These are phyloP conservation scores for Penstemon barbatus DNA, from an alignment of 257 asterid species.

Conservation along the genomic window DNA sequence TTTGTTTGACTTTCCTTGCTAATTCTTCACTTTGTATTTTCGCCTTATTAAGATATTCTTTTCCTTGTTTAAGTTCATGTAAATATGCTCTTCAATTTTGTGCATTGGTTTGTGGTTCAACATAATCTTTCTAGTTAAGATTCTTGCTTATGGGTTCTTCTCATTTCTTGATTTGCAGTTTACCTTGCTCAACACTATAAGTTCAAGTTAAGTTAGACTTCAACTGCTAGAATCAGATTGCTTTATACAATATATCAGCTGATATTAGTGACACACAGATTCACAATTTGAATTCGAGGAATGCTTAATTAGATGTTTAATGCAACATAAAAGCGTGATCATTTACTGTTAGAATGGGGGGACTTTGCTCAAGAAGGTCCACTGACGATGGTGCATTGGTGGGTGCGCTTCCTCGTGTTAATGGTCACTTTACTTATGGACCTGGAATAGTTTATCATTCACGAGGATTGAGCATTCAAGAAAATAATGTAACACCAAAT, in stretches of 20 bases:
- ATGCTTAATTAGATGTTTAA: conserved; percentile 41
- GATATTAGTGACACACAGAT: no score
- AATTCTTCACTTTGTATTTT: conserved; percentile 1
- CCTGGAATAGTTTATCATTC: conserved; percentile 66
- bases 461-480: conserved; percentile 50
- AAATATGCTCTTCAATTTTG: neutral
- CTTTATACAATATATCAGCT: no score
- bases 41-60: neutral
- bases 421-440: conserved; percentile 66
- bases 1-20: conserved; percentile 33
- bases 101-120: conserved; percentile 30
- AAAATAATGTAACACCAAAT: conserved; percentile 37
- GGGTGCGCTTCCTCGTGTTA: conserved; percentile 57
- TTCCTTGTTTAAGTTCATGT: conserved; percentile 19
- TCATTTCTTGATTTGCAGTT: conserved; percentile 18
- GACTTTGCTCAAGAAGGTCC: conserved; percentile 82
- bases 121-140: conserved; percentile 2
- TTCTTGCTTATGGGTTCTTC: conserved; percentile 18
- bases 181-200: no score
- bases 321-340: conserved; percentile 28
- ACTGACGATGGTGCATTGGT: conserved; percentile 59
- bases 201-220: neutral
- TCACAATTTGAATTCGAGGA: conserved; percentile 5
- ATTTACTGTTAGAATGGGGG: conserved; percentile 58
- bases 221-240: no score